These are phyloP conservation scores for Trametes punicea DNA, from an alignment of 768 basidiomycete species.

Conservation along the genomic window DNA sequence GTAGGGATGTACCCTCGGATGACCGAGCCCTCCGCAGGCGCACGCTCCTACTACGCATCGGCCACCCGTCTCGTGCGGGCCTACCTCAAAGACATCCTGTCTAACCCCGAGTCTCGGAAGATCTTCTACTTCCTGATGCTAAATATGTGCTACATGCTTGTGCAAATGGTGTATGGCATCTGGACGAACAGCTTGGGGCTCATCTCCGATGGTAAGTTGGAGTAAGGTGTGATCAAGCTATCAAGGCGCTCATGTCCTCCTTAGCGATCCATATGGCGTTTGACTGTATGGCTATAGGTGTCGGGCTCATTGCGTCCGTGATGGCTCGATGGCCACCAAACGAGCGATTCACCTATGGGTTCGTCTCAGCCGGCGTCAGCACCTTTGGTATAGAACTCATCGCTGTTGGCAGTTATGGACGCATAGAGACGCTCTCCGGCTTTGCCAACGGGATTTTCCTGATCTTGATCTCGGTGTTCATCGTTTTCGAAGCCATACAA, in stretches of 20 bases:
- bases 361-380: conserved; percentile 23
- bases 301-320: conserved; percentile 92
- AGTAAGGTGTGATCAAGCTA: neutral
- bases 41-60: conserved; percentile 26
- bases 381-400: neutral
- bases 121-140: conserved; percentile 97
- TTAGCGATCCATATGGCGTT: conserved; percentile 99
- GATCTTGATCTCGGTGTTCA: conserved; percentile 93
- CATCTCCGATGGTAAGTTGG: conserved; percentile 82
- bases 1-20: conserved; percentile 15
- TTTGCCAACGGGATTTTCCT: conserved; percentile 97
- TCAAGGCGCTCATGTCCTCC: neutral
- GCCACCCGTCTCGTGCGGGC: conserved; percentile 40
- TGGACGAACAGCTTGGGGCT: conserved; percentile 97
- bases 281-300: conserved; percentile 95
- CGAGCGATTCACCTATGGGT: conserved; percentile 95
- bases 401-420: conserved; percentile 65
- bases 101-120: conserved; percentile 87
- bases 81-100: conserved; percentile 87
- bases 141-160: conserved; percentile 93
- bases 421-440: conserved; percentile 95
- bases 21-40: neutral
- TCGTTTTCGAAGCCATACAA: conserved; percentile 96
- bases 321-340: conserved; percentile 99
- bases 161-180: conserved; percentile 96